Base-by-base conservation (phyloP, 1,139 yeast genomes). In the Wickerhamomyces sp. region DNA sequence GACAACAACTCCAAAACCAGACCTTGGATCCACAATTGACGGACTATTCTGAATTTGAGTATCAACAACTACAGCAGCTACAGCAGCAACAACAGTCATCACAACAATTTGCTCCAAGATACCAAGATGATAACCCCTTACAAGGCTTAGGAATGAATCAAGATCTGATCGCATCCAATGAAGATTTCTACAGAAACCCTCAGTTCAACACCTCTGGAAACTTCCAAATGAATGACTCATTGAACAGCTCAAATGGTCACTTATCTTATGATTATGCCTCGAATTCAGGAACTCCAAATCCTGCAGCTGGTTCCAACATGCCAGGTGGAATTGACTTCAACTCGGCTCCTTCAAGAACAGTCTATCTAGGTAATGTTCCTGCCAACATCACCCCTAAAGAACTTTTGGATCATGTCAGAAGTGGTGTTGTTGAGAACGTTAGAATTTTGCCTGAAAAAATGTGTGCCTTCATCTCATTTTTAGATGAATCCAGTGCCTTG, bases 291-390 rank as follows among this genome's bases (percentile, higher is more conserved):
- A 31, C 19, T 31, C 28, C 34, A 7, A 4, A 14, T 8, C 28
- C 14, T 22, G 17, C 30, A 17, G 21, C 35, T 25, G 35, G 27
- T 24, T 29, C 28, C 29, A 25, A 34, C 20, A 14, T 35, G 17
- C 16, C 39, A 18, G 27, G 19, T 25, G 40, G 39, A n/a, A 43
- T 42, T 15, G 61, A 59, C 43, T 63, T 62, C 47, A 58, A 58
- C 20, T 49, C 68, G 21, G 84, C 84, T 1, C 88, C 89, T 24
- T 80, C 88, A 16, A 75, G 97, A 59, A 88, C 97, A 0, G 95
- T 92, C 7, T 88, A 89, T 59, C 68, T 92, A 52, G 97, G 97
- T 12, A 89, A 88, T 57, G 75, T 92, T 33, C 97, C 97, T 1
- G 64, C 73, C n/a, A 87, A 83, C 48, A 72, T 89, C 42, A 78